Evolutionary conservation across 2,329 filamentous ascomycete species (phyloP).

Genomic region (Alternaria novae-zelandiae): DNA sequence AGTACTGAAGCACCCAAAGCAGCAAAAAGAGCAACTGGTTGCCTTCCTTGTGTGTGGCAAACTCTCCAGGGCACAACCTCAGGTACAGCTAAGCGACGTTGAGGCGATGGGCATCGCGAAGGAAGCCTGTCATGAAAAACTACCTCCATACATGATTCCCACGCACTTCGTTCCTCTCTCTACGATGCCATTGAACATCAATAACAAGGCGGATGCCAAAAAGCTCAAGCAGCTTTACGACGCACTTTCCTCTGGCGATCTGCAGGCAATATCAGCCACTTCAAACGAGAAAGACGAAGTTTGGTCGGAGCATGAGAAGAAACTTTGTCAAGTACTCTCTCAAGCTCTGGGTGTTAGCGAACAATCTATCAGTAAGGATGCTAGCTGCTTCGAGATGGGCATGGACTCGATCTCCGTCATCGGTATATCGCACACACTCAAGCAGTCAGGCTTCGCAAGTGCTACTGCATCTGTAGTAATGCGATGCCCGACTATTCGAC

Average conservation of each 20-base stretch:
- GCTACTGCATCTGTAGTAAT: constrained; percentile 73
- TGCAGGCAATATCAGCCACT: constrained; percentile 61
- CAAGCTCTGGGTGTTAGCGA: constrained; percentile 58
- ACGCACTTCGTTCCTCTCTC: constrained; percentile 78
- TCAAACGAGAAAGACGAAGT: constrained; percentile 21
- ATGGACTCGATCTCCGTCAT: constrained; percentile 88
- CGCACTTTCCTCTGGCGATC: constrained; percentile 62
- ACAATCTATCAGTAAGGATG: constrained; percentile 57
- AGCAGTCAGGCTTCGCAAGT: constrained; percentile 64
- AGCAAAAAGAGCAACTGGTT: constrained; percentile 82
- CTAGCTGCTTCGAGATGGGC: constrained; percentile 83
- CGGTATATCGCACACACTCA: constrained; percentile 69
- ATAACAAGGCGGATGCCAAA: constrained; percentile 87
- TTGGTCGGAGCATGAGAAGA: constrained; percentile 50
- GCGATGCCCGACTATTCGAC: constrained; percentile 56
- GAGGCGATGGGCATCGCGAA: constrained; percentile 28
- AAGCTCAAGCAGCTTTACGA: constrained; percentile 71
- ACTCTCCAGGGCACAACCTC: constrained; percentile 20
- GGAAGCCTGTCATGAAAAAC: constrained; percentile 68
- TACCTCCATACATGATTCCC: constrained; percentile 90
- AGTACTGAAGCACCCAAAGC: constrained; percentile 72
- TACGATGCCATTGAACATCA: constrained; percentile 78
- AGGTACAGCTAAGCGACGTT: constrained; percentile 27
- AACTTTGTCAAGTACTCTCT: constrained; percentile 62
- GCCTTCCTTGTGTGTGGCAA: constrained; percentile 65